Evolutionary conservation across 129 eudicot species (phyloP).

Genomic region (Lactuca sativa): DNA sequence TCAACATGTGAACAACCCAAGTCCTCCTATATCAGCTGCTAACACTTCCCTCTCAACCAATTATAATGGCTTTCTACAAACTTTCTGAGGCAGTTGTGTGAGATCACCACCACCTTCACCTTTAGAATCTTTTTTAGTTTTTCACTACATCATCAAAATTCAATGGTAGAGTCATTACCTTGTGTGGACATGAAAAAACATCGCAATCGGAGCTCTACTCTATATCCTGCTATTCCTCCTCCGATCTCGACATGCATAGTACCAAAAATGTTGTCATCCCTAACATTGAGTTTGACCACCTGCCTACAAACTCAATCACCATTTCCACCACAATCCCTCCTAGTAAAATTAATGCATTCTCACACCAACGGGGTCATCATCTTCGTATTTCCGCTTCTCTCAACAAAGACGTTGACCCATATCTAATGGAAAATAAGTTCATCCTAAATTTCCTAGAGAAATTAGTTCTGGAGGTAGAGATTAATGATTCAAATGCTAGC

Average conservation of each 20-base stretch:
- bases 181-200: constrained; percentile 8
- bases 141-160: background rate
- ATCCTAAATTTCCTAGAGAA: background rate
- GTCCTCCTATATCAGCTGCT: background rate
- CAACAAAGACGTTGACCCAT: background rate
- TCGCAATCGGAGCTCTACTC: constrained; percentile 25
- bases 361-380: background rate
- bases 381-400: background rate
- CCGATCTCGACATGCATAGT: background rate
- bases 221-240: background rate
- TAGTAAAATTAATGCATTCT: constrained; percentile 12
- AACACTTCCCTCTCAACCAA: background rate
- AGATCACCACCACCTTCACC: background rate
- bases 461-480: background rate
- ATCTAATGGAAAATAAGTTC: constrained; percentile 12
- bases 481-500: background rate
- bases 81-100: background rate
- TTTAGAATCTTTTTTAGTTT: background rate
- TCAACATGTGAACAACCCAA: background rate
- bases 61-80: constrained; percentile 5
- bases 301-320: background rate
- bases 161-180: background rate
- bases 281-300: background rate
- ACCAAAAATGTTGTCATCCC: background rate
- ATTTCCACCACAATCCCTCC: constrained; percentile 5